Base-by-base conservation (phyloP, 2,329 filamentous ascomycete species). In the Fusarium oligoseptatum region DNA sequence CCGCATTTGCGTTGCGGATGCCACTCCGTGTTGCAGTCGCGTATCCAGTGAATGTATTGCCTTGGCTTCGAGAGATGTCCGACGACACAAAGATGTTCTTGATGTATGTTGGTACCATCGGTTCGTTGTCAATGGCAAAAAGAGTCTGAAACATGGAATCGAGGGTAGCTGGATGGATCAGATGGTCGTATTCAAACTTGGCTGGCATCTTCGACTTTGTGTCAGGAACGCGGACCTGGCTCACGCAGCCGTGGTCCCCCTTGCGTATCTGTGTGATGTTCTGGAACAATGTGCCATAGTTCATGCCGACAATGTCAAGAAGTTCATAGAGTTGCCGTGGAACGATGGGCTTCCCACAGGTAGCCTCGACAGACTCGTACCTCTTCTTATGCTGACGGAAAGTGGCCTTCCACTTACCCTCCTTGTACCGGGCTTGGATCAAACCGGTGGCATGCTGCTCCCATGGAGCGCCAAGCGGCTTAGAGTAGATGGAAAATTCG, bases 81-180 rank as follows among this genome's bases (percentile, higher is more conserved):
- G 84, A 82, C 1, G 87, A 84, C n/a, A 90, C 78, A 60, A 84
- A 88, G 6, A 89, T 76, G 39, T 83, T 86, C 6, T 83, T 80
- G 48, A 88, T 83, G 20, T 79, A 83, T 0, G 85, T 85, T 0
- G 88, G 88, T 0, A 89, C 84, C 87, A 89, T 89, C 3, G 86
- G 83, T 11, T 81, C 79, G 4, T 82, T 80, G 6, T 85, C 82
- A 3, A 88, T 80, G 7, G 84, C 82, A 60, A 90, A 86, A 1
- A 88, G 81, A 0, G 85, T 84, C 64, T 91, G 89, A 27, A 91
- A 85, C 78, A 90, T 86, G 3, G 87, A 81, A 72, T 91, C 89
- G 14, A 91, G 81, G 0, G 89, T 90, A 5, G 87, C 85, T 0
- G 89, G 89, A 71, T 91, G 89, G n/a, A 91, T 84, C 6, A 90